Evolutionary conservation across 345 rosid species (phyloP).

Genomic region (Ricinus communis): DNA sequence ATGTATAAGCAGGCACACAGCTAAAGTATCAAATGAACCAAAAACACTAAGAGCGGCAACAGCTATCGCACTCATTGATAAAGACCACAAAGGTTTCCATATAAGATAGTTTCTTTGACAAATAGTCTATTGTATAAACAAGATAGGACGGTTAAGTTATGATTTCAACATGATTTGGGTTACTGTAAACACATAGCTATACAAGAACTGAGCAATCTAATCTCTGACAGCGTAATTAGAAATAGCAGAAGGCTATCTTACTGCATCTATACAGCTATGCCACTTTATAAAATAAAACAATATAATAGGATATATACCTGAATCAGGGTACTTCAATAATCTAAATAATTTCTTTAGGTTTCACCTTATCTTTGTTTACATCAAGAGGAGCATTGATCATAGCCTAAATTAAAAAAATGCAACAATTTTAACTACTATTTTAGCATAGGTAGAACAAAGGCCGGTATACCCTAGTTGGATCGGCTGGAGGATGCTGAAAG

Average conservation of each 20-base stretch:
- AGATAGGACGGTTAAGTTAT: not conserved
- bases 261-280: not conserved
- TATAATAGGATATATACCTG: not conserved
- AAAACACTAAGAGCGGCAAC: not conserved
- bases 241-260: not conserved
- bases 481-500: conserved; percentile 77
- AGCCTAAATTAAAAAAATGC: not conserved
- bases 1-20: not conserved
- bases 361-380: not conserved
- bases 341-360: not conserved
- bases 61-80: not conserved
- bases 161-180: not conserved
- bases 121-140: not conserved
- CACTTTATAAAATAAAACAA: not conserved
- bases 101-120: not conserved
- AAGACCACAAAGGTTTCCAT: not conserved
- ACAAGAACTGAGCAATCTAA: not conserved
- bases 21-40: not conserved
- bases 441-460: conserved; percentile 14
- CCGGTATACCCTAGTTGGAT: conserved; percentile 59
- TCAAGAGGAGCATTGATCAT: not conserved
- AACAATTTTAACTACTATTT: not conserved
- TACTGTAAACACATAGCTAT: not conserved
- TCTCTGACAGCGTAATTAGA: not conserved
- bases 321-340: not conserved